phyloP scores from a whole-genome alignment of 179 eudicot genomes.

The Nepenthes alata region DNA sequence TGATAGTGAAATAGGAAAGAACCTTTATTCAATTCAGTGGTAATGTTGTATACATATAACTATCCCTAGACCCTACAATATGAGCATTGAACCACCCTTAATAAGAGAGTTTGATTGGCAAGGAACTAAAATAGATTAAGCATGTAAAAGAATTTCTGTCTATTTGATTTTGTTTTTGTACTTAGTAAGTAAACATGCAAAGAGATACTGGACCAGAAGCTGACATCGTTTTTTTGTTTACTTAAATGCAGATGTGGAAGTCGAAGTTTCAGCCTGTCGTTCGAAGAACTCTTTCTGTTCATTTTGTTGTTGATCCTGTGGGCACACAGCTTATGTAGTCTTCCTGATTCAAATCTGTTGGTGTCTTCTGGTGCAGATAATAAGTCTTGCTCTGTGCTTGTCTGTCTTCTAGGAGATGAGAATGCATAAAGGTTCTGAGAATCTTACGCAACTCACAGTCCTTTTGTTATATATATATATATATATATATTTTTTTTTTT shows the following conservation, averaged over 20 bases:
- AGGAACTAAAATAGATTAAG: neutral
- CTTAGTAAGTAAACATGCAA: neutral
- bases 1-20: neutral
- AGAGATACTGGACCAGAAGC: neutral
- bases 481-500: neutral
- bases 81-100: neutral
- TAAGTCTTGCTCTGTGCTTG: neutral
- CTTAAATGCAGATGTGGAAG: constrained; percentile 50
- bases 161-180: neutral
- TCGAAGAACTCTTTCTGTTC: constrained; percentile 31
- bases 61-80: neutral
- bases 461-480: neutral
- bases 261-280: constrained; percentile 47
- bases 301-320: constrained; percentile 63
- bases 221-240: neutral
- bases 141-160: neutral
- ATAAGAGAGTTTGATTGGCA: neutral
- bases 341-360: no score
- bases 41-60: neutral
- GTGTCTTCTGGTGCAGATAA: neutral
- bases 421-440: neutral
- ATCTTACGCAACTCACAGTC: neutral
- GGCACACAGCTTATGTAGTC: constrained; percentile 73
- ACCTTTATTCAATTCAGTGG: no score
- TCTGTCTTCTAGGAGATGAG: neutral